A percentile compares a stretch with the other conserved stretches of the same genome.
Conservation (phyloP, 2,329 filamentous ascomycete genomes). For the Alternaria viburni region DNA sequence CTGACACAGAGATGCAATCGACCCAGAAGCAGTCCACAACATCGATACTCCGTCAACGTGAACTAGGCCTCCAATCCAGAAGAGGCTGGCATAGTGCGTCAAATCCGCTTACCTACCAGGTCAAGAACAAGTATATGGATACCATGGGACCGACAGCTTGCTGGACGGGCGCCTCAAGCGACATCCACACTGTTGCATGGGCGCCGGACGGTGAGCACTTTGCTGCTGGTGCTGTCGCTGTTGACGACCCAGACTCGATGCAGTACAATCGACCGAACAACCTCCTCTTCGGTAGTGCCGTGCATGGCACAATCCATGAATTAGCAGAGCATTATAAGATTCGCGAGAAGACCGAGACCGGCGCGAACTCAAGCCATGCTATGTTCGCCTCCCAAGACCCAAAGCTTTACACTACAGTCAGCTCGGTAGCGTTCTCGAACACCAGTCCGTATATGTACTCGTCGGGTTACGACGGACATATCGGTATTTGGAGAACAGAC, state of each 20-base stretch:
- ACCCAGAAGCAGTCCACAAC: conserved; percentile 20
- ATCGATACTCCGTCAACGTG: conserved; percentile 39
- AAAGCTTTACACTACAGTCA: conserved; percentile 63
- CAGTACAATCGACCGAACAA: conserved; percentile 67
- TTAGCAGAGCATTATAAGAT: conserved; percentile 60
- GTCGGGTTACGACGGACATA: conserved; percentile 61
- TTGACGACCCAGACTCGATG: conserved; percentile 62
- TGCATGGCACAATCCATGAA: conserved; percentile 54
- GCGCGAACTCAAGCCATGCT: conserved; percentile 52
- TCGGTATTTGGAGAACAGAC: conserved; percentile 51
- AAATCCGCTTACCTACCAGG: conserved; percentile 27
- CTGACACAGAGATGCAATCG: conserved; percentile 20
- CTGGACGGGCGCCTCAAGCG: conserved; percentile 65
- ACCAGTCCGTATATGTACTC: conserved; percentile 57
- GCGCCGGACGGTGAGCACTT: conserved; percentile 61
- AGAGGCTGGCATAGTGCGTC: conserved; percentile 36
- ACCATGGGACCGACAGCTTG: conserved; percentile 53
- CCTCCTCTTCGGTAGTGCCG: conserved; percentile 59
- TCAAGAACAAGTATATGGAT: conserved; percentile 42
- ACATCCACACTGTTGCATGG: conserved; percentile 65
- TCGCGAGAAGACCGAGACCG: conserved; percentile 48
- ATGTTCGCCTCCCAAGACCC: conserved; percentile 59
- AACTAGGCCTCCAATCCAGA: conserved; percentile 37
- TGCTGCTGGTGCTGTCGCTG: conserved; percentile 63
- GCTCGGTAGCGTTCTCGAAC: conserved; percentile 59